These are phyloP conservation scores for Nakazawaea siamensis DNA, from an alignment of 805 yeast species.

Conservation along the genomic window DNA sequence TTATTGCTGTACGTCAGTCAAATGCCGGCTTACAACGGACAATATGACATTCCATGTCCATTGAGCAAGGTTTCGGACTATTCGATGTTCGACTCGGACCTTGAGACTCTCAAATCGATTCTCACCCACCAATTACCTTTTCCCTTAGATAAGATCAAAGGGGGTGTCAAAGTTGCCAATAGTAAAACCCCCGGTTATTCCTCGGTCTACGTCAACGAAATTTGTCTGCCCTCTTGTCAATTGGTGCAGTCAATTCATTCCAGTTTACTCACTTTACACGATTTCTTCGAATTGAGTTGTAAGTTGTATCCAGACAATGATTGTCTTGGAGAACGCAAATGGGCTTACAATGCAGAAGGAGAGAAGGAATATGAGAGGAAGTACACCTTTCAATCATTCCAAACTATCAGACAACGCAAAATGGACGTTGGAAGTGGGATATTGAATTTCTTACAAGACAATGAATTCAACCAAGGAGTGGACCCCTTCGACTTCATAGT, in stretches of 20 bases:
- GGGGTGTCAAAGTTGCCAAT: not conserved
- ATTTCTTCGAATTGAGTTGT: slow-evolving; percentile 34
- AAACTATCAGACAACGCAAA: slow-evolving; percentile 10
- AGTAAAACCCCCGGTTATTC: slow-evolving; percentile 4
- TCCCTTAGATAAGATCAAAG: not conserved
- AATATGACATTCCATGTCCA: too few relatives aligned
- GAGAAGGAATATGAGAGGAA: not conserved
- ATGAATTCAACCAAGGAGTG: slow-evolving; percentile 12
- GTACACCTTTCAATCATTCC: slow-evolving; percentile 3
- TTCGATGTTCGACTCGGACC: not conserved
- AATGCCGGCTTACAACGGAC: too few relatives aligned
- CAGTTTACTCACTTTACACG: slow-evolving; percentile 33
- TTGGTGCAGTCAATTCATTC: slow-evolving; percentile 22
- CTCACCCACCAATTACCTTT: not conserved
- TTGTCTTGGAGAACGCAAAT: slow-evolving; percentile 38
- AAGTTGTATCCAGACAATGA: slow-evolving; percentile 25
- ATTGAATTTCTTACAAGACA: slow-evolving; percentile 15
- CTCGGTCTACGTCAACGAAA: slow-evolving; percentile 3
- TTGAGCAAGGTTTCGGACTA: too few relatives aligned
- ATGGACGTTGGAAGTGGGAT: slow-evolving; percentile 17
- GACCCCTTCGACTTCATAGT: slow-evolving; percentile 32
- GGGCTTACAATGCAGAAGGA: slow-evolving; percentile 14
- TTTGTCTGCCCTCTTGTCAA: not conserved
- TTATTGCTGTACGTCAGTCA: too few relatives aligned
- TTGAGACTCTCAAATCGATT: not conserved